Base-by-base conservation (phyloP, 768 basidiomycete genomes). In the Amanita phalloides region DNA sequence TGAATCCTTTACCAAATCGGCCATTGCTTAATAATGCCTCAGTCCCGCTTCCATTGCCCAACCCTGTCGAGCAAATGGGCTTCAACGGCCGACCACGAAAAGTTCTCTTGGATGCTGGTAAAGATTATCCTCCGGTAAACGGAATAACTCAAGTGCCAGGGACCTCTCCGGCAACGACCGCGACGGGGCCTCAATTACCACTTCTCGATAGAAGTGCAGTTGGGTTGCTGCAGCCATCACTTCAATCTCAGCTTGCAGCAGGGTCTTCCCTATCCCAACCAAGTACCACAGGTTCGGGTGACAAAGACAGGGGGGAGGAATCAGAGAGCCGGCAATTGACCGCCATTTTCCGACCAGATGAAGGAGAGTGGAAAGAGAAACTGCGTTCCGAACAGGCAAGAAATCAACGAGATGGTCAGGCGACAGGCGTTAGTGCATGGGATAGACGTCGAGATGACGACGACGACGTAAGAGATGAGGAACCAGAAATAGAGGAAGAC, bases 1-100 rank as follows among this genome's bases (percentile, higher is more conserved):
- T 98, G 78, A 99, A 99, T 64, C 96, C 96, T 41, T 74, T 97
- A 47, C 92, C 92, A 2, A 88, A 91, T 54, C 81, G 90, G 59
- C 86, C 90, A 2, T 73, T 91, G 52, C 67, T 84, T 53, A 81
- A 76, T 59, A 87, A 81, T 60, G 66, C 82, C 26, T 72, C 78
- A 45, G 74, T 83, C 49, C 77, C 82, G 35, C 72, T 85, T 55
- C 70, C 81, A 36, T 69, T 86, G 52, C 84, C 83, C 46, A 86
- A 86, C 59, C 76, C 84, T 13, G 89, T 86, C 58, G 88, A 90
- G 46, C 71, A 81, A 58, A 78, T 84, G 59, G 71, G 77, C 20
- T 90, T 81, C 63, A 88, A 86, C 57, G 83, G 86, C 30, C 81
- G 89, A 41, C 90, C 89, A 10, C 76, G 89, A 57, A 92, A 92